Conservation (phyloP, 345 rosid species). For the Odontarrhena argentea region DNA sequence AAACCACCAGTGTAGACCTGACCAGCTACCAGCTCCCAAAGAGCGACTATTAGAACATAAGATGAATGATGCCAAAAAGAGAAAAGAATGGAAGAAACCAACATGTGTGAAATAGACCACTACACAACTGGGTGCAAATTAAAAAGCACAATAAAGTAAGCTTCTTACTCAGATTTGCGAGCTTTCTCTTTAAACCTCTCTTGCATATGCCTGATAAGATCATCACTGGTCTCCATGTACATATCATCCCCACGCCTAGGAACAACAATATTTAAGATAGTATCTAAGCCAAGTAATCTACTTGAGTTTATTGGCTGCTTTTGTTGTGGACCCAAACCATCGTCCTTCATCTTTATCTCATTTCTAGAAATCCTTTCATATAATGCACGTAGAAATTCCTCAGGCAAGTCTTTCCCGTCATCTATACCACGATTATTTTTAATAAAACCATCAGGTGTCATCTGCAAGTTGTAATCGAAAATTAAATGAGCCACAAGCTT, state of each 20-base stretch:
- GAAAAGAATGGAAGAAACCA: conserved; percentile 26
- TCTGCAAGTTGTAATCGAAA: conserved; percentile 56
- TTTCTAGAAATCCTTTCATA: conserved; percentile 90
- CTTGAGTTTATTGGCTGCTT: conserved; percentile 77
- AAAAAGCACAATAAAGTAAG: conserved; percentile 24
- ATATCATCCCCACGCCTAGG: conserved; percentile 84
- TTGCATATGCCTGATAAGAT: conserved; percentile 96
- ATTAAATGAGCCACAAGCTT: conserved; percentile 33
- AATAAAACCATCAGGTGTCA: conserved; percentile 97
- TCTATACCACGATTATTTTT: conserved; percentile 98
- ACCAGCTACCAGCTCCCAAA: conserved; percentile 22
- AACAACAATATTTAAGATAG: conserved; percentile 94
- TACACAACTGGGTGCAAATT: conserved; percentile 23
- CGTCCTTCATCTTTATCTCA: conserved; percentile 98
- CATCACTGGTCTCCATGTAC: conserved; percentile 91
- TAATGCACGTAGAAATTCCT: conserved; percentile 86
- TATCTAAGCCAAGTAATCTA: conserved; percentile 83
- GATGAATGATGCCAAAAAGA: conserved; percentile 24
- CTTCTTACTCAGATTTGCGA: conserved; percentile 95
- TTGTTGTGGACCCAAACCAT: conserved; percentile 78
- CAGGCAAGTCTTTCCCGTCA: conserved; percentile 95
- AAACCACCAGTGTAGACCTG: conserved; percentile 11
- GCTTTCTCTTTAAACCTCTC: conserved; percentile 98
- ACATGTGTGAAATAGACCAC: conserved; percentile 24
- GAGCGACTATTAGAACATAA: conserved; percentile 23